Percentiles rank a stretch among this genome's conserved stretches.
phyloP scores from a whole-genome alignment of 441 rosid genomes.

The Rhodomyrtus psidioides region DNA sequence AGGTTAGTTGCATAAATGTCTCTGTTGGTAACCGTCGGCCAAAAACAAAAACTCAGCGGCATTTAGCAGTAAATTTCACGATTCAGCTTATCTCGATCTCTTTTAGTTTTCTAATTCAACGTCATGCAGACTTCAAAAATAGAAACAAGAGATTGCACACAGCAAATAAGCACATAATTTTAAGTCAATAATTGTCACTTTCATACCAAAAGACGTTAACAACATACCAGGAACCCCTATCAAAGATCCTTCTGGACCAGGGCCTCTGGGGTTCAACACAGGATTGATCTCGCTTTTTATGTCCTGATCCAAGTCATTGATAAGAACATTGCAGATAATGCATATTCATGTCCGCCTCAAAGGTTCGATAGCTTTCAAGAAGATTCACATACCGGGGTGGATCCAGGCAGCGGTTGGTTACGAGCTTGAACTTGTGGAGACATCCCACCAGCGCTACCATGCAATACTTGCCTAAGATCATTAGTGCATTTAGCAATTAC shows the following conservation, averaged over 20 bases:
- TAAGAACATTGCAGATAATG: background rate
- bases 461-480: constrained; percentile 2
- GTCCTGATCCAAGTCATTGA: constrained; percentile 39
- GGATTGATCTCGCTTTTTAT: constrained; percentile 84
- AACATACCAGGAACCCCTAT: constrained; percentile 33
- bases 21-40: background rate
- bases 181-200: background rate
- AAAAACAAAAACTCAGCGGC: background rate
- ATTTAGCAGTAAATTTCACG: background rate
- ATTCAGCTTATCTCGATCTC: background rate
- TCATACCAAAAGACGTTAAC: background rate
- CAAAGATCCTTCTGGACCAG: constrained; percentile 80
- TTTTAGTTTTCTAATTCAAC: background rate
- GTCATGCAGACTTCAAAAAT: background rate
- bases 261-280: constrained; percentile 67
- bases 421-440: constrained; percentile 2
- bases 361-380: constrained; percentile 18
- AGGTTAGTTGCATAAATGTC: background rate
- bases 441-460: constrained; percentile 1
- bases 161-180: background rate
- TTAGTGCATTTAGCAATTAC: background rate
- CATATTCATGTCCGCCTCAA: background rate
- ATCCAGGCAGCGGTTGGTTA: background rate
- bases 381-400: background rate
- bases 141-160: background rate